These are phyloP conservation scores for Pythium periplocum DNA, from an alignment of 352 stramenopile genomes.

Conservation along the genomic window DNA sequence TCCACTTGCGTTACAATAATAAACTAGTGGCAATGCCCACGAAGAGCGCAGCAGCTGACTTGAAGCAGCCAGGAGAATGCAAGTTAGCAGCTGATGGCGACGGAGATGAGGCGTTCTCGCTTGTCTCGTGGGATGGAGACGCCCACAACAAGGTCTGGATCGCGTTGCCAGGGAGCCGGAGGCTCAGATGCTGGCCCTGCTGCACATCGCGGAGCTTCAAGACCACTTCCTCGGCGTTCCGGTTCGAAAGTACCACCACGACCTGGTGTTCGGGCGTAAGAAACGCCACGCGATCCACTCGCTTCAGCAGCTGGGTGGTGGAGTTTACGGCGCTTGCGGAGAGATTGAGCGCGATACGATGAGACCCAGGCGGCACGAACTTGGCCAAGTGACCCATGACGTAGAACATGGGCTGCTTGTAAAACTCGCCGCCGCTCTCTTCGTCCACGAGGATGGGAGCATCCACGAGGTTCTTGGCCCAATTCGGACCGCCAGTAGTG, in stretches of 20 bases:
- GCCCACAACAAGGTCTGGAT: constrained; percentile 13
- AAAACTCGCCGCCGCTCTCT: constrained; percentile 31
- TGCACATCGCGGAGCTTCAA: constrained; percentile 8
- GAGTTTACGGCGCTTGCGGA: background rate
- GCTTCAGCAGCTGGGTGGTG: background rate
- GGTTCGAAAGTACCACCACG: constrained; percentile 13
- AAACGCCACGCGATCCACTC: constrained; percentile 15
- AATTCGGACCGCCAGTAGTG: constrained; percentile 60
- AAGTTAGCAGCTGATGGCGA: too few relatives aligned
- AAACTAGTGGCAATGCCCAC: too few relatives aligned
- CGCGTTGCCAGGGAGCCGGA: constrained; percentile 9
- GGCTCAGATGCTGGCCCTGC: background rate
- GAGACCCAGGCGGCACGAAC: constrained; percentile 24
- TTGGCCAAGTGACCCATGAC: constrained; percentile 54
- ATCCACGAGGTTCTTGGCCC: constrained; percentile 62
- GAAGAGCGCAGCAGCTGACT: too few relatives aligned
- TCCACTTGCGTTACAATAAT: too few relatives aligned
- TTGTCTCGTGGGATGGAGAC: too few relatives aligned
- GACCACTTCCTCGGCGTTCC: background rate
- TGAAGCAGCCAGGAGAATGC: too few relatives aligned
- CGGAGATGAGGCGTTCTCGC: too few relatives aligned
- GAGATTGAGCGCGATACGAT: background rate
- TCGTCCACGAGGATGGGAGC: constrained; percentile 50
- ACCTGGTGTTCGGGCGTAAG: constrained; percentile 10
- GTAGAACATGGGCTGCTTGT: constrained; percentile 63